These are phyloP conservation scores for Chrysoporthe deuterocubensis DNA, from an alignment of 2,329 filamentous ascomycete genomes.

Conservation along the genomic window DNA sequence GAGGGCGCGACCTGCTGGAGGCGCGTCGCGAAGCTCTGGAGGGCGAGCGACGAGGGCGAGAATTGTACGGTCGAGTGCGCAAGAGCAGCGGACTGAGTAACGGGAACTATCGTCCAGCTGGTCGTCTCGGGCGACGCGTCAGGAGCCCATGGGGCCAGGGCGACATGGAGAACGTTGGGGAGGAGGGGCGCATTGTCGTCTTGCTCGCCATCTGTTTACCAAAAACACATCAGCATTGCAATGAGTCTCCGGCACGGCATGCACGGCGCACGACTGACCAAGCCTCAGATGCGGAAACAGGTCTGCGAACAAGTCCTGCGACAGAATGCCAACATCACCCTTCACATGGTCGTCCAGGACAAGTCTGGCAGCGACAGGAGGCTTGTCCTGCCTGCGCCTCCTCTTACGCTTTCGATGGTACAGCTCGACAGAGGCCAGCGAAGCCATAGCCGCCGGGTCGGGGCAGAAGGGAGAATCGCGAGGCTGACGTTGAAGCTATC, in stretches of 20 bases:
- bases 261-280: conserved; percentile 47
- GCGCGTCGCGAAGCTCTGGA: conserved; percentile 78
- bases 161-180: conserved; percentile 63
- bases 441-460: conserved; percentile 31
- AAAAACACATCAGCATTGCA: conserved; percentile 19
- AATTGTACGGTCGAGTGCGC: conserved; percentile 81
- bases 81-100: conserved; percentile 66
- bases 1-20: conserved; percentile 77
- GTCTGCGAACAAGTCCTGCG: conserved; percentile 82
- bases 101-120: conserved; percentile 84
- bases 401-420: conserved; percentile 48
- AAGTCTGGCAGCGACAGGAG: conserved; percentile 77
- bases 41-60: conserved; percentile 70
- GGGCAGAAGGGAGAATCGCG: not conserved
- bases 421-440: conserved; percentile 32
- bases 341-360: conserved; percentile 84
- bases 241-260: not conserved
- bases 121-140: conserved; percentile 61
- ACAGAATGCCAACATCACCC: conserved; percentile 83
- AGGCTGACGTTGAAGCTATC: conserved; percentile 1
- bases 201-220: conserved; percentile 14
- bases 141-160: conserved; percentile 75
- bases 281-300: conserved; percentile 69
- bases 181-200: conserved; percentile 22
- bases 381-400: conserved; percentile 68